Conservation (phyloP, 2,329 filamentous ascomycete genomes). For the Nigrospora oryzae region DNA sequence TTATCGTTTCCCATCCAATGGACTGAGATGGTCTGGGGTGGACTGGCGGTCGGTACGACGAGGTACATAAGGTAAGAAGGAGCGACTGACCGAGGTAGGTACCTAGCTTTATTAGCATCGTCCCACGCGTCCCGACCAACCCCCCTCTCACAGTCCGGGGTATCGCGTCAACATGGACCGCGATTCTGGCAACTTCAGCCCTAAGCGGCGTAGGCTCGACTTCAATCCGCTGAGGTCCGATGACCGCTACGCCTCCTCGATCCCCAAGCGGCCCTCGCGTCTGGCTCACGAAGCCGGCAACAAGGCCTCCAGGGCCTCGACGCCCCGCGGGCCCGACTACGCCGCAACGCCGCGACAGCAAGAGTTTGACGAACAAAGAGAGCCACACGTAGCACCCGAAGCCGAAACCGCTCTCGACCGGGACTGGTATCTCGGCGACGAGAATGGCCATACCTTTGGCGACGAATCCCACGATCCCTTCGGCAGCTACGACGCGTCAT, state of each 20-base stretch:
- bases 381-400: conserved; percentile 53
- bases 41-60: too few relatives aligned
- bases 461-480: conserved; percentile 93
- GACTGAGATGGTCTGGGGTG: too few relatives aligned
- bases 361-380: conserved; percentile 50
- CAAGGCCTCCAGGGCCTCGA: conserved; percentile 12
- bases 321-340: conserved; percentile 12
- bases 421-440: conserved; percentile 88
- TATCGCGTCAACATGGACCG: conserved; percentile 16
- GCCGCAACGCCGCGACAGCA: conserved; percentile 38
- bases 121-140: not conserved
- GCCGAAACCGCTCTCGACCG: conserved; percentile 73
- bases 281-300: not conserved
- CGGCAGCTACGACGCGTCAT: conserved; percentile 64
- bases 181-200: conserved; percentile 30
- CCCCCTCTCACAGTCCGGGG: not conserved
- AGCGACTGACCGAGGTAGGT: too few relatives aligned
- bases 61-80: too few relatives aligned
- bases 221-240: conserved; percentile 42
- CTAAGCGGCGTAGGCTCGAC: conserved; percentile 61
- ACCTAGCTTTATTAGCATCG: too few relatives aligned
- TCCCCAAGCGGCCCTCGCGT: conserved; percentile 30
- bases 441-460: conserved; percentile 75
- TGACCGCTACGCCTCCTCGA: conserved; percentile 44
- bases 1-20: too few relatives aligned